These are phyloP conservation scores for Papiliotrema nemorosa DNA, from an alignment of 1,284 basidiomycete species.

Conservation along the genomic window DNA sequence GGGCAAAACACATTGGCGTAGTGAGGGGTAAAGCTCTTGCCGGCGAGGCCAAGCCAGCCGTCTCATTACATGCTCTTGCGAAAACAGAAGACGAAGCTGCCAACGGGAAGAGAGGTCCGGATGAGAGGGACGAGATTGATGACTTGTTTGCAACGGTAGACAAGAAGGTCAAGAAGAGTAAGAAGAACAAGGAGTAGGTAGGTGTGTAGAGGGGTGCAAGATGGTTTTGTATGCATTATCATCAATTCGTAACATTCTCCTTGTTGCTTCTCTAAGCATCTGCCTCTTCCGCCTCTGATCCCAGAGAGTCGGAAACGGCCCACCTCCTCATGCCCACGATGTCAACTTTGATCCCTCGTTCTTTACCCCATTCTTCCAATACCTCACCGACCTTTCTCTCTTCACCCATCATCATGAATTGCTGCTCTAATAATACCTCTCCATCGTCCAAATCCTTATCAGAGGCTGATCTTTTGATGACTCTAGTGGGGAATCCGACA, in stretches of 20 bases:
- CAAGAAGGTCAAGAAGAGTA: constrained; percentile 4
- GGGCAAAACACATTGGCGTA: constrained; percentile 44
- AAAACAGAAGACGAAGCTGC: not conserved
- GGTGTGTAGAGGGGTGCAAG: not conserved
- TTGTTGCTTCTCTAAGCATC: too few relatives aligned
- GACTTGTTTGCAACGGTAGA: constrained; percentile 1
- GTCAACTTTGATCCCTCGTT: constrained; percentile 50
- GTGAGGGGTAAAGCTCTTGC: not conserved
- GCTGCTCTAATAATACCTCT: constrained; percentile 69
- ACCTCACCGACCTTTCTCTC: constrained; percentile 62
- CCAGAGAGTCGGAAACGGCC: constrained; percentile 37
- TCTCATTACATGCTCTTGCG: not conserved
- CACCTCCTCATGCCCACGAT: constrained; percentile 45
- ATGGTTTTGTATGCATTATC: not conserved
- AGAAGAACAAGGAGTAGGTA: not conserved
- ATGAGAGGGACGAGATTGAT: constrained; percentile 7
- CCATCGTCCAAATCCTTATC: constrained; percentile 46
- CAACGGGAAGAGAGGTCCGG: not conserved
- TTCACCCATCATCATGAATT: constrained; percentile 66
- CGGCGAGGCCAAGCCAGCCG: too few relatives aligned
- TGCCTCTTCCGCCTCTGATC: too few relatives aligned
- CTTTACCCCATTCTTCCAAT: constrained; percentile 63
- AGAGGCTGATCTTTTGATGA: constrained; percentile 51
- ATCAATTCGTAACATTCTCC: not conserved
- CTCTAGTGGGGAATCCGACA: constrained; percentile 74